A percentile compares a stretch with the other conserved stretches of the same genome.
Evolutionary conservation across 495 filamentous ascomycete species (phyloP).

Genomic region (Diplogelasinospora grovesii): DNA sequence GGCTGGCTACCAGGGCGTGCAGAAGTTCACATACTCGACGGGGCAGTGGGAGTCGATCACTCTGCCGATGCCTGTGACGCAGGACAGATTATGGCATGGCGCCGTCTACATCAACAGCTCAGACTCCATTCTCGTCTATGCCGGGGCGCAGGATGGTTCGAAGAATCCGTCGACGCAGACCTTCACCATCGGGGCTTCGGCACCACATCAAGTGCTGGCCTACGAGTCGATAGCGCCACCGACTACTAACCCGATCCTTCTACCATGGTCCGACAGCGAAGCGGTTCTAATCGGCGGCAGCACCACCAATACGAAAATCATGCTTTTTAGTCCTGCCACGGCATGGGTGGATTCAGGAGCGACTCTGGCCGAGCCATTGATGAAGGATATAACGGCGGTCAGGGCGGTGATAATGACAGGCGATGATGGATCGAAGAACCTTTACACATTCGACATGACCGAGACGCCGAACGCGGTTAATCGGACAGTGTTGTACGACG

Average conservation of each 20-base stretch:
- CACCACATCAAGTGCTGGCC: conserved; percentile 54
- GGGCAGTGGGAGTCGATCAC: conserved; percentile 66
- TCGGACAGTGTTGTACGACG: conserved; percentile 50
- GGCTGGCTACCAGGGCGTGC: conserved; percentile 65
- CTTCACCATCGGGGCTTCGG: conserved; percentile 58
- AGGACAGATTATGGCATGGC: conserved; percentile 66
- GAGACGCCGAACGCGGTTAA: conserved; percentile 71
- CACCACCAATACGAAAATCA: conserved; percentile 57
- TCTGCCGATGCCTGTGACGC: conserved; percentile 47
- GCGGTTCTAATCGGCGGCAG: conserved; percentile 74
- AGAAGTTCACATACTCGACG: conserved; percentile 73
- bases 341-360: conserved; percentile 60
- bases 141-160: conserved; percentile 57
- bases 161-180: conserved; percentile 59
- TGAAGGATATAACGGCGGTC: conserved; percentile 43
- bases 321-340: conserved; percentile 46
- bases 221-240: conserved; percentile 52
- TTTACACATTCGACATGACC: conserved; percentile 74
- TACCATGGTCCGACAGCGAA: conserved; percentile 67
- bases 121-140: conserved; percentile 73
- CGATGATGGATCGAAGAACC: conserved; percentile 73
- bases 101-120: conserved; percentile 67
- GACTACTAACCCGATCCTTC: conserved; percentile 58
- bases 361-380: conserved; percentile 50
- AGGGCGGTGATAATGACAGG: conserved; percentile 59